These are phyloP conservation scores for Leavenworthia alabamica DNA, from an alignment of 345 rosid species.

Conservation along the genomic window DNA sequence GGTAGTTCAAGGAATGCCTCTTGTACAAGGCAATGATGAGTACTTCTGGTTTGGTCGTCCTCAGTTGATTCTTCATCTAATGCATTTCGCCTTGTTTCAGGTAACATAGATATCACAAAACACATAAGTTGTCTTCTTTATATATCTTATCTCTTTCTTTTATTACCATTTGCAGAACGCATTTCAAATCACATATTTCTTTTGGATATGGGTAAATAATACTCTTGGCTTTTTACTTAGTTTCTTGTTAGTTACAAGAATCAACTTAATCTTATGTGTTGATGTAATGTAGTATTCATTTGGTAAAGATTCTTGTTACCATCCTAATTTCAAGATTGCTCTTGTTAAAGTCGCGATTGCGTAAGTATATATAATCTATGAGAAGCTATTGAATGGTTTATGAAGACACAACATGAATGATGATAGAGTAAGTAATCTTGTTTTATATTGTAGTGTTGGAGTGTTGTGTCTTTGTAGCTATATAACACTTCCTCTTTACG, in stretches of 20 bases:
- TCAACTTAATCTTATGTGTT: not conserved
- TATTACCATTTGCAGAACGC: conserved; percentile 67
- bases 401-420: not conserved
- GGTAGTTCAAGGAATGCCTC: conserved; percentile 95
- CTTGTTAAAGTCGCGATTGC: conserved; percentile 55
- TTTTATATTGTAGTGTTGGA: conserved; percentile 43
- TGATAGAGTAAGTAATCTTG: not conserved
- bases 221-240: not conserved
- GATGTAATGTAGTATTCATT: conserved; percentile 57
- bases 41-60: conserved; percentile 89
- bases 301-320: conserved; percentile 69
- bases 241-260: not conserved
- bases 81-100: conserved; percentile 93
- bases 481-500: conserved; percentile 84
- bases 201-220: conserved; percentile 80
- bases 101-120: conserved; percentile 30
- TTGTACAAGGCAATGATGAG: conserved; percentile 81
- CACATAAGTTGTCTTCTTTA: not conserved
- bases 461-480: conserved; percentile 72
- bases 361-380: conserved; percentile 40
- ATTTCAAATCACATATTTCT: conserved; percentile 91
- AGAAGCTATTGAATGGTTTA: not conserved
- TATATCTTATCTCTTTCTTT: not conserved
- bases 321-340: conserved; percentile 45
- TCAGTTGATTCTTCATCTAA: conserved; percentile 65